A percentile compares a stretch with the other conserved stretches of the same genome.
These are phyloP conservation scores for Pascua sp. DNA, from an alignment of 1,284 basidiomycete genomes.

Conservation along the genomic window DNA sequence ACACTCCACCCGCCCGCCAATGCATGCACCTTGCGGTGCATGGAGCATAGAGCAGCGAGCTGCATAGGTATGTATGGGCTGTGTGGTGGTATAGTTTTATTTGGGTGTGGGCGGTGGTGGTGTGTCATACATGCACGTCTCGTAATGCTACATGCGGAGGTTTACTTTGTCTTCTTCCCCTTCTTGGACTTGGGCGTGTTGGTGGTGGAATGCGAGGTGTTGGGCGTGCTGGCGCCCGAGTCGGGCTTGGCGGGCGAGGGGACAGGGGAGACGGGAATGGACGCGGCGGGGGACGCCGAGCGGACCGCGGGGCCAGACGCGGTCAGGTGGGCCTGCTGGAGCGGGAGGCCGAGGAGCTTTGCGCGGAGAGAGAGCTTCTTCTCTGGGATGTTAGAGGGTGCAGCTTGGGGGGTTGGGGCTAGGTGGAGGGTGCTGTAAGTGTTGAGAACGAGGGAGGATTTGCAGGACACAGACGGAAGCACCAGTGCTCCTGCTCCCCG, in stretches of 20 bases:
- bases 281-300: not conserved
- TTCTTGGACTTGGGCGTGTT: constrained; percentile 24
- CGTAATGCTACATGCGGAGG: no score
- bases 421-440: no score
- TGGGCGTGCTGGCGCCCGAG: not conserved
- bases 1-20: no score
- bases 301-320: not conserved
- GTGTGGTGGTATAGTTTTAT: no score
- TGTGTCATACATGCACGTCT: not conserved
- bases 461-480: no score
- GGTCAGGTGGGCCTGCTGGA: constrained; percentile 7
- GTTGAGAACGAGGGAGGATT: no score
- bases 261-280: constrained; percentile 2
- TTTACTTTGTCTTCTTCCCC: not conserved
- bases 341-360: constrained; percentile 20
- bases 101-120: not conserved
- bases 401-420: no score
- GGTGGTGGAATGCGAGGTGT: not conserved
- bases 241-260: constrained; percentile 4
- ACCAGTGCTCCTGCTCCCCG: not conserved
- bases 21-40: no score
- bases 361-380: constrained; percentile 17
- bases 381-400: constrained; percentile 10
- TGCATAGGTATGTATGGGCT: no score
- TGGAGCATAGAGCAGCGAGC: no score